Evolutionary conservation across 2,329 filamentous ascomycete genomes (phyloP).

Genomic region (Aureobasidium leucospermi): DNA sequence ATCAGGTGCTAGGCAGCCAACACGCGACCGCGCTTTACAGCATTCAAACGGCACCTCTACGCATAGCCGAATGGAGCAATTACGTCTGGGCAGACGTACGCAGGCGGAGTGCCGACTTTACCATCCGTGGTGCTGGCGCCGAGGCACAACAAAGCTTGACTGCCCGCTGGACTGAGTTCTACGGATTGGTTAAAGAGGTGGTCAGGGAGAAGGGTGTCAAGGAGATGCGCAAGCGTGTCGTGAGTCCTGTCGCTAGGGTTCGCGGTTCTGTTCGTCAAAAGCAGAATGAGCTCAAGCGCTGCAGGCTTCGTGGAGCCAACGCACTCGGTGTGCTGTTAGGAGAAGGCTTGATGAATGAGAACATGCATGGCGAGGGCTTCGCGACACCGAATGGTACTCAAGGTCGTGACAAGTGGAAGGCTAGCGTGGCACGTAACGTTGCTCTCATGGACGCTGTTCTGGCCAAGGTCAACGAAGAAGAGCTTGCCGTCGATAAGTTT

Average conservation of each 20-base stretch:
- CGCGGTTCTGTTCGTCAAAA: constrained; percentile 70
- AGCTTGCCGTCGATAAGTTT: constrained; percentile 47
- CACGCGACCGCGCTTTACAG: constrained; percentile 75
- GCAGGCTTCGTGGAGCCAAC: constrained; percentile 75
- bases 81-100: constrained; percentile 61
- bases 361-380: constrained; percentile 27
- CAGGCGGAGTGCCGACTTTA: constrained; percentile 25
- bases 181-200: constrained; percentile 68
- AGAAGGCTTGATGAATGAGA: constrained; percentile 62
- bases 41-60: constrained; percentile 72
- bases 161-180: constrained; percentile 50
- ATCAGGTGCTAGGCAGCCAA: constrained; percentile 74
- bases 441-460: constrained; percentile 81
- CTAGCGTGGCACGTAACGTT: constrained; percentile 70
- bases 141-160: constrained; percentile 26
- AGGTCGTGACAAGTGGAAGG: constrained; percentile 54
- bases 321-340: constrained; percentile 82
- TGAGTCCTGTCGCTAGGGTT: constrained; percentile 71
- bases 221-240: constrained; percentile 62
- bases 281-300: constrained; percentile 60
- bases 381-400: constrained; percentile 22
- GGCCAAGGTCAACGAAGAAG: constrained; percentile 58
- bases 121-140: constrained; percentile 20
- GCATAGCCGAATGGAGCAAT: constrained; percentile 64
- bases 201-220: constrained; percentile 64